Conservation (phyloP, 176 grass and related monocot species). For the Aegilops longissima region DNA sequence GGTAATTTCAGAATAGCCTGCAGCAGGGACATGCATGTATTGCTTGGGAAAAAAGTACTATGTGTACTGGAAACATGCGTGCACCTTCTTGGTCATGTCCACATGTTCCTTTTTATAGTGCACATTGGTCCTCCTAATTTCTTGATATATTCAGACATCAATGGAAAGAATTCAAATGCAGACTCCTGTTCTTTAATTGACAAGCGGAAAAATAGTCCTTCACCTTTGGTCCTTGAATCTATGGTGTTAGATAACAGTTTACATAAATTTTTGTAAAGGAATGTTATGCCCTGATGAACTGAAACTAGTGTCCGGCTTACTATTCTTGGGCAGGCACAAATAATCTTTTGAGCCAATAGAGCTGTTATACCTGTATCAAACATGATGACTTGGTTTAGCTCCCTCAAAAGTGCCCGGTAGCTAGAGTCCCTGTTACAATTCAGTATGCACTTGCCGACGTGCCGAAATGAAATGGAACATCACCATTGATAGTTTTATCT, state of each 20-base stretch:
- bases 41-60: neutral
- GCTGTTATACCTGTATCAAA: neutral
- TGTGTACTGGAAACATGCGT: neutral
- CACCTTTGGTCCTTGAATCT: neutral
- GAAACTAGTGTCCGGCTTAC: neutral
- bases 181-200: neutral
- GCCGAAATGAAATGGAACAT: no score
- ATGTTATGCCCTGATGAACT: neutral
- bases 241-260: neutral
- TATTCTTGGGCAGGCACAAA: neutral
- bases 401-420: no score
- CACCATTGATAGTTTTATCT: no score
- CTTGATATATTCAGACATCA: neutral
- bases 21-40: neutral
- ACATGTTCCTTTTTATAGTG: neutral
- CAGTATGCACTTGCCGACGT: no score
- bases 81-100: neutral
- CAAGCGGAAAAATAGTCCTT: neutral
- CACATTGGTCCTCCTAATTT: neutral
- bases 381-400: no score
- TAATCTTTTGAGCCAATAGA: neutral
- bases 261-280: neutral
- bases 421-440: no score
- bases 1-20: neutral
- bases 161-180: neutral